Base-by-base conservation (phyloP, 2,329 filamentous ascomycete genomes). In the Diaporthe helianthi region DNA sequence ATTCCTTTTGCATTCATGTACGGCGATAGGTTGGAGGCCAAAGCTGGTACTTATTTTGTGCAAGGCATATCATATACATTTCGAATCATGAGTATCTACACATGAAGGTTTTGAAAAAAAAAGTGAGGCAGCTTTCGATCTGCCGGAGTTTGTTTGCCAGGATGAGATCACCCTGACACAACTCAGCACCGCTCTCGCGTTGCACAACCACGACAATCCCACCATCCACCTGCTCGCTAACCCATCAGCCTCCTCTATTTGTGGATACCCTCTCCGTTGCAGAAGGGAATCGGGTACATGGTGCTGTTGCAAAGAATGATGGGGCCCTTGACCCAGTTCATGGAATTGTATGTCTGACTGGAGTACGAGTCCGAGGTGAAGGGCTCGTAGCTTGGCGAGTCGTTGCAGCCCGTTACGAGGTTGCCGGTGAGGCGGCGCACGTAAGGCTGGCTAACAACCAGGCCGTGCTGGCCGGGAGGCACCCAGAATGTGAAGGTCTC, bases 301-400 rank as follows among this genome's bases (percentile, higher is more conserved):
- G 78, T 78, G 67, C 77, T 77, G 46, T 74, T 76, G 75, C 81
- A 82, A 2, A 82, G 74, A 8, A 72, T 69, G 58, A 82, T 81
- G 12, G 77, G 74, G 15, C 81, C 81, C 73, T 80, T 76, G 12
- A 82, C 80, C 80, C 81, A 83, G 29, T 70, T 69, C 70, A 83
- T 68, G 41, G 73, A 71, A 19, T 73, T 76, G 63, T 76, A 80
- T 15, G 47, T 67, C 74, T 79, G 78, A 68, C 72, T 74, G 1
- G 72, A 67, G 71, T 80, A 81, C 2, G 74, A 76, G 72, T 82
- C 79, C n/a, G 73, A 76, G 66, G 74, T 74, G 72, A 79, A 82
- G 41, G 72, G 67, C 0, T 69, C 71, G 19, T 67, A 72, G 10
- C 72, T 74, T 4, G 75, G 74, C 2, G 72, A 72, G 51, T 80